Base-by-base conservation (phyloP, 352 stramenopile species). In the Pythium graminicola region DNA sequence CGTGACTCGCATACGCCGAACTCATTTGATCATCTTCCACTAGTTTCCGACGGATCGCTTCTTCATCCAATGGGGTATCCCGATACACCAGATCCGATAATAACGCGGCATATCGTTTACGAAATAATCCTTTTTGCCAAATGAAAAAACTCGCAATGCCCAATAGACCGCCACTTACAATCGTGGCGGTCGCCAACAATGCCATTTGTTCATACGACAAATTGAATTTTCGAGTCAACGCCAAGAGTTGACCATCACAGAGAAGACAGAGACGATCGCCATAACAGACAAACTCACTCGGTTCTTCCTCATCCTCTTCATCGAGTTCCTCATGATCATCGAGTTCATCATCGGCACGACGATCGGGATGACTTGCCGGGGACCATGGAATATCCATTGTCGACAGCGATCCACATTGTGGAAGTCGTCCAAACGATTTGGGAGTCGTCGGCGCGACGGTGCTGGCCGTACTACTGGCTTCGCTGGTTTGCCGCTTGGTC, bases 121-220 rank as follows among this genome's bases (percentile, higher is more conserved):
- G 79, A 44, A 89, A 72, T 7, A 85, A 60, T 1, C 76, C 79
- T 32, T 81, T 85, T 36, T 73, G 67, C 76, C 74, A 86, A 28
- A 87, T 71, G 46, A 87, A 77, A 42, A 86, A 76, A 35, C 74
- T 77, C 4, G 76, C 79, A 50, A 86, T 51, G 50, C 74, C 79
- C 67, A 89, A 68, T 19, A 85, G 60, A 0, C 79, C 79, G 28
- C 79, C 76, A 0, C 60, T 83, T 7, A 62, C 56, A 13, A 86
- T 49, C 17, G 79, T 86, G 19, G 69, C 69, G 22, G 74, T 57
- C 10, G 64, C 72, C 6, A 89, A 45, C 20, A 85, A 43, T 38
- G 70, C 70, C 74, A 87, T 82, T 68, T 87, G 79, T 45, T 82
- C 47, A 54, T 87, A 87, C 40, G 74, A 82, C n/a, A 89, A 51